Evolutionary conservation across 2,329 filamentous ascomycete genomes (phyloP), one percentile per base, ranked within the genome.

Genomic region (Calonectria henricotiae): DNA sequence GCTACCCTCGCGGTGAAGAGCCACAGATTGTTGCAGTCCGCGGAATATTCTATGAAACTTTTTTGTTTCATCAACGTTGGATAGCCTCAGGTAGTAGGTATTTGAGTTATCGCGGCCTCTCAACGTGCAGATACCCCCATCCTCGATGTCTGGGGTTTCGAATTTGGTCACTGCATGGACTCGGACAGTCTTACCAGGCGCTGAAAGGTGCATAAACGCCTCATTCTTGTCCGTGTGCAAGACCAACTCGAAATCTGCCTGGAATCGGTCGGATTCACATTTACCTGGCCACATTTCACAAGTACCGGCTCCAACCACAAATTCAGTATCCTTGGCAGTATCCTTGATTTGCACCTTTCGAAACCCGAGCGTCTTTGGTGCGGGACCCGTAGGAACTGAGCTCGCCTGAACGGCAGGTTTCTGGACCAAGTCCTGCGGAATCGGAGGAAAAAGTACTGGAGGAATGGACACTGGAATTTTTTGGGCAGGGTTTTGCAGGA

Each of bases 101-200:
- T 35, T 23, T 2, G 65, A n/a, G 6, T 54, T 49, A 9, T 63
- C 20, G 8, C 43, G 58, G 4, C 25, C 47, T 17, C 61, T 63
- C 17, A 82, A 25, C 0, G 46, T 55, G 49, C 80, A 82, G 43
- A 70, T 75, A 7, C 73, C 47, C 1, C 69, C 77, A 7, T 76
- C 68, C 4, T 20, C 41, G 6, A 77, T 62, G 6, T 65, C n/a
- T 0, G 75, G 74, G 0, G 60, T 17, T 0, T 76, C 67, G 0
- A 82, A 63, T 4, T 78, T 70, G 1, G 79, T 55, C 5, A 78
- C 73, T 35, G 75, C 44, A 15, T 79, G 72, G 5, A 67, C 23
- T 12, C 65, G 61, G 4, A 69, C n/a, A 0, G 70, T 60, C 51
- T 77, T 68, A 5, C 41, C 58, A 4, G 68, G 39, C 3, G 54